These are phyloP conservation scores for Spathaspora sp. DNA, from an alignment of 805 yeast genomes.

Conservation along the genomic window DNA sequence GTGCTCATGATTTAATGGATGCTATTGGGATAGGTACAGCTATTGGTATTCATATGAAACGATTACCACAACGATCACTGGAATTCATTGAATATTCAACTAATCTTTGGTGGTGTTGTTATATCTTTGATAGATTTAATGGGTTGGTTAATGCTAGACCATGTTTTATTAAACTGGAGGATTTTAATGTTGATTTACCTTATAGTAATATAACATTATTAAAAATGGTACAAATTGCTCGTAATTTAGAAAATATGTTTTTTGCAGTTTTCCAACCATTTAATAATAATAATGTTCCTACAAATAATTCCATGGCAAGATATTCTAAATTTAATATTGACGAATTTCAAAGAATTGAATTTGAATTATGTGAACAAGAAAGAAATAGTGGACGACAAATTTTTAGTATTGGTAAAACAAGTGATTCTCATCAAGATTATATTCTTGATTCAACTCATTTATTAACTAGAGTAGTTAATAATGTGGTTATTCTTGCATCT, in stretches of 20 bases:
- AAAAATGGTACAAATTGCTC: conserved; percentile 23
- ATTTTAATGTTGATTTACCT: conserved; percentile 31
- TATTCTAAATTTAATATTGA: conserved; percentile 19
- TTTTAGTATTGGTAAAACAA: background rate
- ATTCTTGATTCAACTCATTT: conserved; percentile 19
- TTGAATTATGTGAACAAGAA: conserved; percentile 21
- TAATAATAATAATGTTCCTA: conserved; percentile 11
- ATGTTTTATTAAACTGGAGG: conserved; percentile 25
- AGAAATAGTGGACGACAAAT: conserved; percentile 4
- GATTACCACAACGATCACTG: conserved; percentile 6
- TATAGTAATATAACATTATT: conserved; percentile 20
- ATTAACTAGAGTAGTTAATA: conserved; percentile 24
- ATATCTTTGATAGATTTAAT: conserved; percentile 28
- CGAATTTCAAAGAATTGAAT: conserved; percentile 23
- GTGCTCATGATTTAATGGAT: conserved; percentile 25
- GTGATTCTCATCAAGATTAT: conserved; percentile 10
- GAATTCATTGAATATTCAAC: conserved; percentile 15
- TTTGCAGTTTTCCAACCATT: conserved; percentile 21
- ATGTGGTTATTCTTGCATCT: conserved; percentile 19
- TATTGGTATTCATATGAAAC: conserved; percentile 25
- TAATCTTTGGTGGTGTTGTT: conserved; percentile 33
- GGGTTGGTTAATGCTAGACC: conserved; percentile 24
- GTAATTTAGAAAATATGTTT: conserved; percentile 22
- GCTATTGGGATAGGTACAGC: conserved; percentile 25
- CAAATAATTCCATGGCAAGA: conserved; percentile 11